phyloP scores from a whole-genome alignment of 176 grass and related monocot genomes.

The Zoysia japonica region DNA sequence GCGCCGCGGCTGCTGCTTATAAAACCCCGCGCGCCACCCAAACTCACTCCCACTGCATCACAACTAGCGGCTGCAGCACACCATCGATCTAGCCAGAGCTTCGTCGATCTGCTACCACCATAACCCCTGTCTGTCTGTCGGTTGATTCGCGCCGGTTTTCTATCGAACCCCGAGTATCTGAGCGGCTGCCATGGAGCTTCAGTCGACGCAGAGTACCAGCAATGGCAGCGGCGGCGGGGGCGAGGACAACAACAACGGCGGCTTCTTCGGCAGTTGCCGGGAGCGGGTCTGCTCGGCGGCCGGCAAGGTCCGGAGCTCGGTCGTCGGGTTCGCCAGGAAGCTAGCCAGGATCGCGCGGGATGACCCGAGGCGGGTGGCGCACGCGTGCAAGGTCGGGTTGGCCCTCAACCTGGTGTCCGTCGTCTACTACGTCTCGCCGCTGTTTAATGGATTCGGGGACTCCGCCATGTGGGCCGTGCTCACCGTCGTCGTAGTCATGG shows the following conservation, averaged over 20 bases:
- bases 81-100: neutral
- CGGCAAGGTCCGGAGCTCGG: neutral
- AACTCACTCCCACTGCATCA: neutral
- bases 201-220: neutral
- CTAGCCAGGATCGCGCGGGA: constrained; percentile 51
- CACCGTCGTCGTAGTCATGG: constrained; percentile 89
- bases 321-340: constrained; percentile 43
- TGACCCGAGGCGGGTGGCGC: constrained; percentile 66
- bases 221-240: neutral
- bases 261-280: constrained; percentile 3
- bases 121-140: too few species aligned
- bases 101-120: neutral
- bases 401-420: constrained; percentile 72
- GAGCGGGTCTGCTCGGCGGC: constrained; percentile 11
- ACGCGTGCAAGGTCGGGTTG: constrained; percentile 80
- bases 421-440: constrained; percentile 73
- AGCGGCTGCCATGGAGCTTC: constrained; percentile 38
- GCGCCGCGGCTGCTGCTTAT: neutral
- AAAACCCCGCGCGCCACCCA: neutral
- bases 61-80: neutral
- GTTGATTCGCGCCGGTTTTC: too few species aligned
- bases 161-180: too few species aligned
- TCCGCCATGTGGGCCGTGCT: constrained; percentile 80
- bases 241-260: neutral
- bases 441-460: constrained; percentile 58